A percentile compares a stretch with the other conserved stretches of the same genome.
phyloP scores from a whole-genome alignment of 768 basidiomycete genomes.

The Suillus lakei region DNA sequence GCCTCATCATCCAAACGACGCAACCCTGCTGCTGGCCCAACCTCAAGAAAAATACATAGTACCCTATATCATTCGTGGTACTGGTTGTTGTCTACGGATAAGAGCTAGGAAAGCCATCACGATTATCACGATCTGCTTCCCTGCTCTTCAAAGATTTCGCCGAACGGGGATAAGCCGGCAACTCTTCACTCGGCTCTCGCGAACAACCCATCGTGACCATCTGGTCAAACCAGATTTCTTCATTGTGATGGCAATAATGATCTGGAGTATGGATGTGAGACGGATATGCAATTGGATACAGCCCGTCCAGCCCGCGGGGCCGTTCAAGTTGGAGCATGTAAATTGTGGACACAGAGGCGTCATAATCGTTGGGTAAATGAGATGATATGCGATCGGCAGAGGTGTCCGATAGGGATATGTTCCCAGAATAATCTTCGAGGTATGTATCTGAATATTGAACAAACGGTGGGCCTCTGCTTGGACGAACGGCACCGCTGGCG shows the following conservation, averaged over 20 bases:
- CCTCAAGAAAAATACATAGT: no score
- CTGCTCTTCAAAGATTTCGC: background rate
- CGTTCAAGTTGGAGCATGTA: background rate
- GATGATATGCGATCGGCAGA: background rate
- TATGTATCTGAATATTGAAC: background rate
- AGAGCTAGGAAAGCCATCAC: background rate
- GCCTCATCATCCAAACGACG: no score
- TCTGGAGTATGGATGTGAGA: background rate
- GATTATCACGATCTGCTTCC: background rate
- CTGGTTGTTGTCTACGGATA: background rate
- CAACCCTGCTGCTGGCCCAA: no score
- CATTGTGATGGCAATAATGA: background rate
- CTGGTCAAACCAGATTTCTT: slow-evolving; percentile 1
- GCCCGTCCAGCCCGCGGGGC: background rate
- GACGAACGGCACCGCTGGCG: background rate
- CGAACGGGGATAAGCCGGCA: slow-evolving; percentile 4
- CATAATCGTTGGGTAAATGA: background rate
- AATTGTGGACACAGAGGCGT: background rate
- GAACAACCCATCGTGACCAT: background rate
- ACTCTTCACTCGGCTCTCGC: background rate
- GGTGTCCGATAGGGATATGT: background rate
- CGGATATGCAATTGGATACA: background rate
- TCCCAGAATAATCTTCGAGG: background rate
- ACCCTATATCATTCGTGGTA: no score
- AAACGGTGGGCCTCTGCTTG: background rate